Conservation (phyloP, 2,329 filamentous ascomycete species). For the Eurotiales sp. region DNA sequence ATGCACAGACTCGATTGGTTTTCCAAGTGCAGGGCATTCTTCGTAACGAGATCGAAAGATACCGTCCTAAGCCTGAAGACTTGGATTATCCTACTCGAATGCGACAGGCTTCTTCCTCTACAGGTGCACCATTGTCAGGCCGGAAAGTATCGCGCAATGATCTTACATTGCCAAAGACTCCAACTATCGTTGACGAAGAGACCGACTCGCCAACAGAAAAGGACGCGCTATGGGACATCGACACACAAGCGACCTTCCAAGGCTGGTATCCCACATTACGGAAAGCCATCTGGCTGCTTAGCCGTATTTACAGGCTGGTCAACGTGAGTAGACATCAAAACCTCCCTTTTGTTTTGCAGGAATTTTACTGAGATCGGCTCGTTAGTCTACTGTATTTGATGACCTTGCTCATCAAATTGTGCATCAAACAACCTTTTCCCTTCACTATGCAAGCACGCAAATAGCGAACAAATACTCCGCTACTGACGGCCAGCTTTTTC, state of each 20-base stretch:
- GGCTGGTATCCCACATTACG: slow-evolving; percentile 65
- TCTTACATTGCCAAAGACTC: slow-evolving; percentile 43
- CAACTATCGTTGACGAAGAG: slow-evolving; percentile 52
- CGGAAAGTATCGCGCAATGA: slow-evolving; percentile 41
- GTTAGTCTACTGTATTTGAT: slow-evolving; percentile 63
- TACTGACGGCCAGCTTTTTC: slow-evolving; percentile 80
- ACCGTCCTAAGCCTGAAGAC: slow-evolving; percentile 62
- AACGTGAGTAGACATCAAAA: slow-evolving; percentile 56
- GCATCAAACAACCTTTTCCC: slow-evolving; percentile 79
- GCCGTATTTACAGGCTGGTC: slow-evolving; percentile 65
- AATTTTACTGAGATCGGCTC: too few relatives aligned
- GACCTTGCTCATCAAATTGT: slow-evolving; percentile 78
- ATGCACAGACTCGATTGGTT: slow-evolving; percentile 63
- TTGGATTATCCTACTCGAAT: slow-evolving; percentile 60
- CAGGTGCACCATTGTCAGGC: slow-evolving; percentile 51
- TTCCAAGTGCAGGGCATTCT: slow-evolving; percentile 62
- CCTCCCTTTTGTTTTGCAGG: too few relatives aligned
- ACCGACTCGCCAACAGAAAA: slow-evolving; percentile 39
- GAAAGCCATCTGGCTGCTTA: slow-evolving; percentile 66
- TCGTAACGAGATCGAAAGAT: slow-evolving; percentile 64
- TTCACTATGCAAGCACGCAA: slow-evolving; percentile 70
- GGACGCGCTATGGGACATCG: slow-evolving; percentile 51
- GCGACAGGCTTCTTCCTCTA: slow-evolving; percentile 40
- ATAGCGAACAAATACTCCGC: slow-evolving; percentile 61
- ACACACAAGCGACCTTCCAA: slow-evolving; percentile 54